Evolutionary conservation across 495 filamentous ascomycete species (phyloP), one percentile per base, ranked within the genome.

Genomic region (Aspergillus ostianus): DNA sequence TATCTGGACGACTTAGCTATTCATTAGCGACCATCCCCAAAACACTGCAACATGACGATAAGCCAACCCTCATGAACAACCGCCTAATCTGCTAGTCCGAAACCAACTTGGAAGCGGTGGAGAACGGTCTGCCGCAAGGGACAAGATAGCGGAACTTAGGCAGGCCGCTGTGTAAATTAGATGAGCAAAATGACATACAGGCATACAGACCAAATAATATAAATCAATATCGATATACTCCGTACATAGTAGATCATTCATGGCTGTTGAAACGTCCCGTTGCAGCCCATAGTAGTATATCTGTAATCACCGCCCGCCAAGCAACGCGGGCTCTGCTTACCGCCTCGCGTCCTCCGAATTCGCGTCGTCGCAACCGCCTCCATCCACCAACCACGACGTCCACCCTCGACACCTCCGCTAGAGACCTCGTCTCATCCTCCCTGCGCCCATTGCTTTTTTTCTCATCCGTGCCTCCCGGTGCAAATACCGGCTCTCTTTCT

Each of bases 261-360:
- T 26, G 23, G 2, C 23, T 26, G 23, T n/a, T n/a, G 23, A 26
- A 26, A 2, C 4, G 2, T 26, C 36, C 36, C 12, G 36, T 15
- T 41, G 36, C 1, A 15, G 36, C 2, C 4, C 36, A 10, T 41
- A 13, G 36, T 41, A 41, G 36, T 41, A 41, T 41, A 41, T 5
- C 13, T 41, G 36, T 41, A 8, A 15, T 4, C 36, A 41, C 10
- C 36, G 13, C 36, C 36, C 36, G 13, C 56, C 53, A 64, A 59
- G 57, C 57, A 59, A 36, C 26, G 26, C 45, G 49, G 17, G 23
- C 12, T 8, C 15, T 51, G 51, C 15, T 55, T 55, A 62, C 61
- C 61, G 56, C 61, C 56, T 56, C 61, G 57, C 56, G 57, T 63
- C 56, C 27, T 49, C 21, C 19, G 26, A 36, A 19, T 53, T 20